Conservation (phyloP, 495 filamentous ascomycete species). For the Trichoderma asperelloides region DNA sequence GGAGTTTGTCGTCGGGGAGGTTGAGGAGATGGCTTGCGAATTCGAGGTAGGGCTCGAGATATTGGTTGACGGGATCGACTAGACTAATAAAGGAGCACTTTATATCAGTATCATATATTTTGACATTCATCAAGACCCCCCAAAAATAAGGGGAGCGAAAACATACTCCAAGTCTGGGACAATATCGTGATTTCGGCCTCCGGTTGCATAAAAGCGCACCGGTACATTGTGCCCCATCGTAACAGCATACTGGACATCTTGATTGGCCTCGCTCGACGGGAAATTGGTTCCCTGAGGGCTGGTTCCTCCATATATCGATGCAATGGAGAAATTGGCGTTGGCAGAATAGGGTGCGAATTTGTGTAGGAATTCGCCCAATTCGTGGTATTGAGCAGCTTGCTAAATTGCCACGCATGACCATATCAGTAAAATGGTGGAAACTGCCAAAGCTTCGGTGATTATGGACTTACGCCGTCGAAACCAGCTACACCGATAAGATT, state of each 20-base stretch:
- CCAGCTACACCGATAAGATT: conserved; percentile 34
- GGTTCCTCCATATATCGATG: conserved; percentile 49
- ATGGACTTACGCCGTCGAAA: conserved; percentile 28
- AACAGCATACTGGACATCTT: conserved; percentile 65
- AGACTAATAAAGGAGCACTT: background rate
- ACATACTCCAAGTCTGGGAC: conserved; percentile 15
- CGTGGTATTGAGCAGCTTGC: conserved; percentile 52
- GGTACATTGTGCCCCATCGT: conserved; percentile 31
- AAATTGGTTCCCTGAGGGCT: conserved; percentile 30
- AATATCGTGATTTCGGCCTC: conserved; percentile 28
- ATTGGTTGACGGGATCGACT: conserved; percentile 39
- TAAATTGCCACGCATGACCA: conserved; percentile 13
- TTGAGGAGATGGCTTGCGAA: conserved; percentile 51
- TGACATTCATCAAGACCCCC: conserved; percentile 15
- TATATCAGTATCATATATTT: background rate
- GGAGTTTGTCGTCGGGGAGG: conserved; percentile 42
- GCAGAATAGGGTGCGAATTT: conserved; percentile 37
- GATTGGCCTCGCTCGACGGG: conserved; percentile 53
- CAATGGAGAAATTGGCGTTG: conserved; percentile 52
- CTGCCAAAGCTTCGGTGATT: background rate
- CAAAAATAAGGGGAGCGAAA: conserved; percentile 25
- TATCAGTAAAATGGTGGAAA: background rate
- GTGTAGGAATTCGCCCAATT: conserved; percentile 43
- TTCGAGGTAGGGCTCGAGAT: conserved; percentile 72
- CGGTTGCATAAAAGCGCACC: conserved; percentile 35